Evolutionary conservation across 352 stramenopile genomes (phyloP).

Genomic region (Pythium apleroticum): DNA sequence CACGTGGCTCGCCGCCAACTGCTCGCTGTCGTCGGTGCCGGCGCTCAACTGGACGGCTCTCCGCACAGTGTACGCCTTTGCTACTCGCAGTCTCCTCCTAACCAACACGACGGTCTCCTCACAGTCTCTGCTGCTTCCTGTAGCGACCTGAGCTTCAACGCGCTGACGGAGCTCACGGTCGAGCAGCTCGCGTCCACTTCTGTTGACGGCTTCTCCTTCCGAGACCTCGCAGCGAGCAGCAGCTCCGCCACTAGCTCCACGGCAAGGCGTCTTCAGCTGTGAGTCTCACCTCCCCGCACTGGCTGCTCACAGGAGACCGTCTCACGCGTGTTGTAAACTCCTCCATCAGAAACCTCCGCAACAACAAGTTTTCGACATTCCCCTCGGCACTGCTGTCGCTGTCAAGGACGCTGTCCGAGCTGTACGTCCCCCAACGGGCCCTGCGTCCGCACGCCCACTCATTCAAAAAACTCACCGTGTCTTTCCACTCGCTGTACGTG

Average conservation of each 20-base stretch:
- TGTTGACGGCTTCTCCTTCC: conserved; percentile 2
- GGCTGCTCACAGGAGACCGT: neutral
- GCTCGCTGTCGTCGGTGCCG: conserved; percentile 6
- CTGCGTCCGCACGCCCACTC: no score
- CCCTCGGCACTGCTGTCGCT: conserved; percentile 5
- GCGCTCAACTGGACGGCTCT: conserved; percentile 2
- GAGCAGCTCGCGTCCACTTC: neutral
- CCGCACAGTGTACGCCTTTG: neutral
- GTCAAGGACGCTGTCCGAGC: neutral
- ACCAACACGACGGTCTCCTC: neutral
- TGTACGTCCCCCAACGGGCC: no score
- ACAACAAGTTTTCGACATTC: neutral
- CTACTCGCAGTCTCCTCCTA: neutral
- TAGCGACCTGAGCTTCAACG: conserved; percentile 11
- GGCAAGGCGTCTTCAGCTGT: neutral
- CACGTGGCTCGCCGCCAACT: conserved; percentile 3
- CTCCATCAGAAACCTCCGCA: neutral
- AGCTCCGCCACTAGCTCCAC: neutral
- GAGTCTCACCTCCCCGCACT: neutral
- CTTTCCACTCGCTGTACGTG: no score
- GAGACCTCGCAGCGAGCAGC: neutral
- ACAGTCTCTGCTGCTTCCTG: neutral
- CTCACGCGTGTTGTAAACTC: neutral
- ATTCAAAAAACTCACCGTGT: no score
- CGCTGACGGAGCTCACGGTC: neutral